Base-by-base conservation (phyloP, 129 eudicot genomes). In the Escallonia rubra region DNA sequence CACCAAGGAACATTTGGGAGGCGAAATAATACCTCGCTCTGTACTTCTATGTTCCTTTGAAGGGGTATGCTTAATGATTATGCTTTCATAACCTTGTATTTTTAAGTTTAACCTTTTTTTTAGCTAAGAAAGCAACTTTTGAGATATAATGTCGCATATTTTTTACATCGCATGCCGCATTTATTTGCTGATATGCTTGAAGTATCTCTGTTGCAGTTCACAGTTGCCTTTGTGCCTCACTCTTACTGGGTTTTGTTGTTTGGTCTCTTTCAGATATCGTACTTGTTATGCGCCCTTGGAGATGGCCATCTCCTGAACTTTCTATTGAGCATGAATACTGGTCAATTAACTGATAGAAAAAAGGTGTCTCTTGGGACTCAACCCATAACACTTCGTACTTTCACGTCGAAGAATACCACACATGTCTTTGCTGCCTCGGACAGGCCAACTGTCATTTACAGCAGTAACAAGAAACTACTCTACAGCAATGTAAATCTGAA, bases 341-440 rank as follows among this genome's bases (percentile, higher is more conserved):
- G 95, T 7, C 83, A 80, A 72, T 71, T 93, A 47, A 71, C 90
- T 11, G 96, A 93, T 64, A 81, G 98, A 86, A 93, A 86, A 63
- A 93, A 89, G 75, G 98, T 90, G n/a, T 91, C 94, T 41, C 84
- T 88, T 46, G 97, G 96, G 61, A 83, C 96, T 41, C 97, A 88
- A 53, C 96, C 96, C 10, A 87, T 91, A 75, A 83, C 94, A 4
- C 84, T 91, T 41, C 69, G 94, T 23, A 88, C 97, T 23, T 91
- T 88, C 77, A 85, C 97, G 16, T 88, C 97, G 11, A 91, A 91
- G 77, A 85, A 76, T 77, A 76, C 94, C 5, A 85, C 90, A n/a
- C 97, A 88, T 69, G 97, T 88, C 3, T 91, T 91, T 81, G 97
- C 97, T 77, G 96, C 97, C 63, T 87, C 94, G 3, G 96, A 88